Evolutionary conservation across 2,329 filamentous ascomycete species (phyloP), one percentile per base, ranked within the genome.

Genomic region (Capronia coronata): DNA sequence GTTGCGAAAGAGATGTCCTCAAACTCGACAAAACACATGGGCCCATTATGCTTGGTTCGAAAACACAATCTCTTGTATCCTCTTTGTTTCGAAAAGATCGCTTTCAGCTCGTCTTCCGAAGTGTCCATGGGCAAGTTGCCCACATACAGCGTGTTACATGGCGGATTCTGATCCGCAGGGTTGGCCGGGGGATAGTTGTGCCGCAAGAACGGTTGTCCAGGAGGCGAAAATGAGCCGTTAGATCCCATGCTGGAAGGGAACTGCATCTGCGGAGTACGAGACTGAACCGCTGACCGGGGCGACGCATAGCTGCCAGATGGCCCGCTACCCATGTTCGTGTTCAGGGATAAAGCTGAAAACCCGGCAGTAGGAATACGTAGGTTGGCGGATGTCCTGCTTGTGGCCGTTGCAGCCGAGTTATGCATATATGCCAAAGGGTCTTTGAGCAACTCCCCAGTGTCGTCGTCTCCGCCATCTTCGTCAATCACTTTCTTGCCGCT

Each of bases 21-120:
- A 61, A 97, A 98, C 67, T 98, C 93, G 30, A 98, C 93, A 67
- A 97, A 97, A 65, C 93, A 97, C 90, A 97, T 97, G 1, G 91
- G 91, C 0, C 91, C 91, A 61, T 96, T 95, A 58, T 87, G 81
- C 72, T 97, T 97, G 46, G 89, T 94, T 27, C 91, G 80, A 75
- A 96, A 95, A 64, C 89, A 95, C 6, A 98, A 80, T 22, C 93
- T 80, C 71, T 94, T 97, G 73, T 96, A 98, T 2, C 93, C 93
- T 41, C 90, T 83, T 66, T 94, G 87, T 68, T 90, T 91, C 21
- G 85, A 89, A 64, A 98, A 98, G 63, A 96, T 78, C 18, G 85
- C 81, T 69, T 97, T 97, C 48, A 98, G 78, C 67, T 97, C 93
- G 64, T 97, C 91, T 63, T 98, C 93, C 0, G 87, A 91, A 0